Percentiles rank a stretch among this genome's conserved stretches.
Evolutionary conservation across 306 rosid genomes (phyloP).

Genomic region (Gastrolobium villosum): DNA sequence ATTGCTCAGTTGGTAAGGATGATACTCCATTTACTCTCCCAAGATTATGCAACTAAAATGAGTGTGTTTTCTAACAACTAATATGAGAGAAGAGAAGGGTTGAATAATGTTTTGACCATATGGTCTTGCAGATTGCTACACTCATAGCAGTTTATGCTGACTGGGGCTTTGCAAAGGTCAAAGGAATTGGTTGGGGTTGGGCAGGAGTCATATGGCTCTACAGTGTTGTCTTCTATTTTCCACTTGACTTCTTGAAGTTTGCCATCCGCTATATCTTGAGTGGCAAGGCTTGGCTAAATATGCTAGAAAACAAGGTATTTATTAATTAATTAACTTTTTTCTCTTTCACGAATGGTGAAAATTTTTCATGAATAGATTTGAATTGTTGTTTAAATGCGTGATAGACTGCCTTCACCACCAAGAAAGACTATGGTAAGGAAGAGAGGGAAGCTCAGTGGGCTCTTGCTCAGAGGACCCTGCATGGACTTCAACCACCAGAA

Average conservation of each 20-base stretch:
- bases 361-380: conserved; percentile 32
- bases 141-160: conserved; percentile 88
- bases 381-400: conserved; percentile 33
- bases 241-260: conserved; percentile 83
- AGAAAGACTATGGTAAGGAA: conserved; percentile 95
- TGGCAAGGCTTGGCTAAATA: conserved; percentile 96
- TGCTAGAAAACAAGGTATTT: conserved; percentile 88
- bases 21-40: conserved; percentile 22
- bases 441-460: conserved; percentile 99
- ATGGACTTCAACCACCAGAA: conserved; percentile 96
- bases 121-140: conserved; percentile 82
- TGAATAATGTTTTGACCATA: conserved; percentile 41
- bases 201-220: conserved; percentile 99
- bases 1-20: conserved; percentile 87
- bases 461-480: conserved; percentile 95
- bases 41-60: conserved; percentile 4
- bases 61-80: conserved; percentile 3
- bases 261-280: conserved; percentile 91
- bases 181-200: conserved; percentile 98
- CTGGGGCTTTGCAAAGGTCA: conserved; percentile 90
- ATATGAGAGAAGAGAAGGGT: not conserved
- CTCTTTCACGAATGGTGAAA: conserved; percentile 17
- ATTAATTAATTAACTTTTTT: not conserved
- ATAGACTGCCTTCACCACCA: conserved; percentile 99
- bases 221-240: conserved; percentile 87